phyloP scores from a whole-genome alignment of 164 flowering plant genomes.

The Macadamia tetraphylla region DNA sequence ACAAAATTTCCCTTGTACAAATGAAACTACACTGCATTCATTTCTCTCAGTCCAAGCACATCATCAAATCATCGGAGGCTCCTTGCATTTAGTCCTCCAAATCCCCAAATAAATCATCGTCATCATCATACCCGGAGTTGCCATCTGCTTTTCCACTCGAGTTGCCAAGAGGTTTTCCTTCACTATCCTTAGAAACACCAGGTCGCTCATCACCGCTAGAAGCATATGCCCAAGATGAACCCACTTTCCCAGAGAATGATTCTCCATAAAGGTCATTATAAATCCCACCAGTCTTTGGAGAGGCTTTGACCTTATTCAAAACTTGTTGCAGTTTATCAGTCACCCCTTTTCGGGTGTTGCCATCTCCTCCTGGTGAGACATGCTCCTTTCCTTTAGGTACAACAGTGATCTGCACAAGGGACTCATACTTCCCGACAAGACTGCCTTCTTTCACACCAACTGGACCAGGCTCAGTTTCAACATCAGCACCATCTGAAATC shows the following conservation, averaged over 20 bases:
- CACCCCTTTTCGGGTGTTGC: conserved; percentile 48
- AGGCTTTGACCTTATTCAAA: conserved; percentile 68
- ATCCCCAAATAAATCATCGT: conserved; percentile 84
- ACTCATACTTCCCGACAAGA: conserved; percentile 95
- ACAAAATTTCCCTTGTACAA: conserved; percentile 8
- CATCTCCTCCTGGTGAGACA: conserved; percentile 35
- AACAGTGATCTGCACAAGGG: conserved; percentile 79
- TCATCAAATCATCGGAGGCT: conserved; percentile 6
- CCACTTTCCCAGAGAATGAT: conserved; percentile 57
- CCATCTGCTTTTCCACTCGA: conserved; percentile 23
- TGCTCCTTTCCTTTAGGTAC: conserved; percentile 85
- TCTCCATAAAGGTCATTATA: conserved; percentile 92
- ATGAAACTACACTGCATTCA: background rate
- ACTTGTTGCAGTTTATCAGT: conserved; percentile 75
- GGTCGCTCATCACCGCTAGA: conserved; percentile 25
- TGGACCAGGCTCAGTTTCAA: conserved; percentile 95
- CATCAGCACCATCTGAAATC: conserved; percentile 89
- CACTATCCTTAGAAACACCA: conserved; percentile 23
- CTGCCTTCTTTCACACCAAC: conserved; percentile 95
- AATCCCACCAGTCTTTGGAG: conserved; percentile 58
- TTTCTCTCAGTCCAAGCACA: conserved; percentile 1
- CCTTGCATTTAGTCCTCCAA: conserved; percentile 8
- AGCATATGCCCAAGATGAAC: conserved; percentile 83
- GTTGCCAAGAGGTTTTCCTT: conserved; percentile 19
- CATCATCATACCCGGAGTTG: conserved; percentile 32